Evolutionary conservation across 345 rosid genomes (phyloP), one percentile per base, ranked within the genome.

Genomic region (Barbarea vulgaris): DNA sequence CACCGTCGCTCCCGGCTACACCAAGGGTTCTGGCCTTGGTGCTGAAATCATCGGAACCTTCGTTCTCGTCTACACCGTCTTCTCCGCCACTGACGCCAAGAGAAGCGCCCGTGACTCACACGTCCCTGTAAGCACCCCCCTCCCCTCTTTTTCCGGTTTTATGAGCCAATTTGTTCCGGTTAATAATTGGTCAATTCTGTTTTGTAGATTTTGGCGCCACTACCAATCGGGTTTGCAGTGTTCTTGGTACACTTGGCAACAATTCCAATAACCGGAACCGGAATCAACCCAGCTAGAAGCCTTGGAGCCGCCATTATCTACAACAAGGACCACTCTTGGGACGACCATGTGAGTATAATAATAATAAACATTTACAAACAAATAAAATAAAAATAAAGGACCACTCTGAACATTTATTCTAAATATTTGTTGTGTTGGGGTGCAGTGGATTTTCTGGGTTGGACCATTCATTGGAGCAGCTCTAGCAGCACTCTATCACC

Each of bases 381-480:
- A 5, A 63, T 9, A 3, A 5, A 44, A 5, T 0, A 15, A 24
- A 47, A n/a, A n/a, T n/a, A n/a, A n/a, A 65, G 30, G 72, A 57
- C 53, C 61, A 51, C 57, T 37, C 47, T 0, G 18, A 70, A 46
- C 36, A 41, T 64, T 6, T 28, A 6, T 17, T 33, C 27, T 67
- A 18, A 21, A 31, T 24, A 9, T 36, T 48, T 55, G 3, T 8
- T 27, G 8, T 54, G 33, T 60, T 11, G 7, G 47, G 31, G 19
- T 67, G 58, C 87, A 89, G 94, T 79, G 88, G 87, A 75, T 86
- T 58, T 82, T 82, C 82, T 86, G 87, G 86, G 81, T 84, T 6
- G 89, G 89, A 69, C 87, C 87, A 28, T 81, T 86, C 72, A 68
- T 79, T 54, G 90, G 90, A 46, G 84, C 85, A 37, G 85, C 81